Conservation (phyloP, 805 yeast species). For the Wickerhamiella vanderwaltii region DNA sequence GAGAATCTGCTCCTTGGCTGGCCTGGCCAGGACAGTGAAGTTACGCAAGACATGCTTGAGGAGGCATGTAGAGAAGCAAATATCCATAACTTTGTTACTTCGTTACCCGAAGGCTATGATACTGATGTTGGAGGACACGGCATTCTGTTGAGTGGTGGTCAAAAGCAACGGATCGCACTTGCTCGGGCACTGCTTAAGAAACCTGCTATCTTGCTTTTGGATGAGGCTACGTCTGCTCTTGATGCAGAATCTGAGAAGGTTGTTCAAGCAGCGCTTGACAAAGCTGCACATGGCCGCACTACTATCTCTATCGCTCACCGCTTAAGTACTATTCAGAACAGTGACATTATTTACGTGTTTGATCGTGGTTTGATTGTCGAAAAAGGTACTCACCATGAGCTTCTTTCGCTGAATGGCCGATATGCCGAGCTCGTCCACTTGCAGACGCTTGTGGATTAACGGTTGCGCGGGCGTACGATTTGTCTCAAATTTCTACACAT, state of each 20-base stretch:
- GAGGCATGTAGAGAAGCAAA: slow-evolving; percentile 36
- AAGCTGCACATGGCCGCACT: slow-evolving; percentile 50
- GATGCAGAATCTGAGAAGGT: slow-evolving; percentile 52
- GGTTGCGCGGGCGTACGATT: too few species aligned
- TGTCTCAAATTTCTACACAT: too few species aligned
- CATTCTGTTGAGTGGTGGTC: slow-evolving; percentile 51
- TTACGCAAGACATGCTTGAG: slow-evolving; percentile 30
- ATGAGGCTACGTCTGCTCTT: slow-evolving; percentile 46
- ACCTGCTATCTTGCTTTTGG: slow-evolving; percentile 43
- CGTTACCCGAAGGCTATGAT: slow-evolving; percentile 41
- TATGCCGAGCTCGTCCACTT: slow-evolving; percentile 22
- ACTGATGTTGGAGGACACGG: slow-evolving; percentile 40
- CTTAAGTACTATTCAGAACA: slow-evolving; percentile 44
- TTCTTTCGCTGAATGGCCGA: slow-evolving; percentile 24
- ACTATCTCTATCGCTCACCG: slow-evolving; percentile 69
- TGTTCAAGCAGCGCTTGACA: slow-evolving; percentile 51
- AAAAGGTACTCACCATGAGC: slow-evolving; percentile 35
- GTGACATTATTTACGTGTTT: slow-evolving; percentile 42
- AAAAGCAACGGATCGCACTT: slow-evolving; percentile 52
- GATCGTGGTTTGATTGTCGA: slow-evolving; percentile 45
- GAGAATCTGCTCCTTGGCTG: slow-evolving; percentile 32
- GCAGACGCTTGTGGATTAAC: slow-evolving; percentile 17
- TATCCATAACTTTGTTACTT: slow-evolving; percentile 35
- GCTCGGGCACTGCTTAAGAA: slow-evolving; percentile 50
- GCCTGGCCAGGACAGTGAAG: slow-evolving; percentile 20